Conservation (phyloP, 2,329 filamentous ascomycete genomes). For the Fusarium mangiferae region DNA sequence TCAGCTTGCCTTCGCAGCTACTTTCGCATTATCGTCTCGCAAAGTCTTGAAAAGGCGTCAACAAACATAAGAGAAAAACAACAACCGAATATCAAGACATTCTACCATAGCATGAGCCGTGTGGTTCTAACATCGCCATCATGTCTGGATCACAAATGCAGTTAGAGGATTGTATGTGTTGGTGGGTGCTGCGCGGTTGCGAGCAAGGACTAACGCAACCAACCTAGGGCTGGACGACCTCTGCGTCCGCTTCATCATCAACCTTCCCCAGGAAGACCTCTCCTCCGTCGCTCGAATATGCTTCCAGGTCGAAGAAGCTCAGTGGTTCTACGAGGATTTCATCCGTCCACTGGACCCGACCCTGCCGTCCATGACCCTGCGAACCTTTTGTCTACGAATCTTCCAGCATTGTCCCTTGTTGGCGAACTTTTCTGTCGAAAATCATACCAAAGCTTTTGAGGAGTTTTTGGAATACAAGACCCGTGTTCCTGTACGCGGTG, state of each 20-base stretch:
- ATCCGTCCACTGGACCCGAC: conserved; percentile 88
- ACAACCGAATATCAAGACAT: conserved; percentile 3
- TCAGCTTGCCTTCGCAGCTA: conserved; percentile 46
- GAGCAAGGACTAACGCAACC: conserved; percentile 37
- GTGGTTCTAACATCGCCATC: conserved; percentile 64
- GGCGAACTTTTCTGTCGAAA: conserved; percentile 79
- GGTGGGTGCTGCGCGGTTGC: conserved; percentile 13
- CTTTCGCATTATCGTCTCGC: conserved; percentile 45
- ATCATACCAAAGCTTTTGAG: conserved; percentile 85
- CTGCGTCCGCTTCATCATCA: conserved; percentile 97
- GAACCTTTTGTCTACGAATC: conserved; percentile 87
- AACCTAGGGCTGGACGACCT: conserved; percentile 90
- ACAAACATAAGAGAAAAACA: conserved; percentile 9
- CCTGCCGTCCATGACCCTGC: conserved; percentile 85
- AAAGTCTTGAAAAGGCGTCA: conserved; percentile 45
- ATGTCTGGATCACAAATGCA: conserved; percentile 85
- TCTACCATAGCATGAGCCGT: conserved; percentile 45
- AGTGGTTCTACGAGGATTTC: conserved; percentile 99
- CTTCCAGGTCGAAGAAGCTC: conserved; percentile 98
- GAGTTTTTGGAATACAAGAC: conserved; percentile 96
- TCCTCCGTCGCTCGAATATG: conserved; percentile 92
- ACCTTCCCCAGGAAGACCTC: conserved; percentile 91
- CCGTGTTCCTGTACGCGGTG: conserved; percentile 90
- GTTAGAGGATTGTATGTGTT: conserved; percentile 82
- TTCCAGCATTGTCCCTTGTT: conserved; percentile 95